Conservation (phyloP, 306 rosid genomes). For the Fragaria ananassa region DNA sequence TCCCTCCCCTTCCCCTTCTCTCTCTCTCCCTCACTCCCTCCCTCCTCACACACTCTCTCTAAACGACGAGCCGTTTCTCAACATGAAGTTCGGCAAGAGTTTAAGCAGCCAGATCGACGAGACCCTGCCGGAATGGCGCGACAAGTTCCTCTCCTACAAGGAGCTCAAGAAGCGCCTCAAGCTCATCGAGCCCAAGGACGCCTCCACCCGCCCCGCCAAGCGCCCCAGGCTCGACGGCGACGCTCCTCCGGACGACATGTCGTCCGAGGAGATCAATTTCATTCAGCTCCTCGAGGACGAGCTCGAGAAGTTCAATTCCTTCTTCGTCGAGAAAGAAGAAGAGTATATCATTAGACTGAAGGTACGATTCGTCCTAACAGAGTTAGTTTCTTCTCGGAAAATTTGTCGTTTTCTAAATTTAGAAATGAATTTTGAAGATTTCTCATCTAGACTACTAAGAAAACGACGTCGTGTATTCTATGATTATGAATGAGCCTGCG, state of each 20-base stretch:
- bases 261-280: conserved; percentile 71
- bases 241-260: conserved; percentile 31
- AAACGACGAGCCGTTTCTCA: neutral
- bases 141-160: conserved; percentile 89
- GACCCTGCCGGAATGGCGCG: conserved; percentile 91
- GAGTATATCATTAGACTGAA: conserved; percentile 88
- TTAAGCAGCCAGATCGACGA: conserved; percentile 84
- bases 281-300: conserved; percentile 63
- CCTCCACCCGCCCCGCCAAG: conserved; percentile 45
- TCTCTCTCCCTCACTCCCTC: neutral
- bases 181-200: conserved; percentile 54
- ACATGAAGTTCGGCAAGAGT: conserved; percentile 93
- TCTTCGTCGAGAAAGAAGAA: conserved; percentile 94
- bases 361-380: conserved; percentile 33
- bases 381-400: too few species aligned
- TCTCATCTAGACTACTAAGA: neutral
- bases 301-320: conserved; percentile 83
- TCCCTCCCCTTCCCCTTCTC: neutral
- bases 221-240: conserved; percentile 48
- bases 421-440: neutral
- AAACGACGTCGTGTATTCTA: conserved; percentile 1
- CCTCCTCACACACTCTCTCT: neutral
- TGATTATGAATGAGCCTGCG: neutral
- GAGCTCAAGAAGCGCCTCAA: conserved; percentile 87
- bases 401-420: neutral